Evolutionary conservation across 2,329 filamentous ascomycete genomes (phyloP).

Genomic region (Whalleya microplaca): DNA sequence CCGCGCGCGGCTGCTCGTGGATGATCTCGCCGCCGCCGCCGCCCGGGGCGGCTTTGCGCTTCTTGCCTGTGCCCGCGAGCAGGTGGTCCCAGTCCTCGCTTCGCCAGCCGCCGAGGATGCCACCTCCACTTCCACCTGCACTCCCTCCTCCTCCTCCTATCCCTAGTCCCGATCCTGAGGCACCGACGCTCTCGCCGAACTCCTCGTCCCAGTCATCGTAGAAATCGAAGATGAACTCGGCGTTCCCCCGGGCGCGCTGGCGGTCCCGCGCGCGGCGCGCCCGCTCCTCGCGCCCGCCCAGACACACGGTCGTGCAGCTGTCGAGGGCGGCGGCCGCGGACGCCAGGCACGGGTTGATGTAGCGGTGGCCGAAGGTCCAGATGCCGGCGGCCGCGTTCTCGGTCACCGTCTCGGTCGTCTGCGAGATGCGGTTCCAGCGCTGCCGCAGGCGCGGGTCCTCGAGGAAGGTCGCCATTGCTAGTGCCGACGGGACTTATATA

Average conservation of each 20-base stretch:
- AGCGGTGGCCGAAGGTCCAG: constrained; percentile 85
- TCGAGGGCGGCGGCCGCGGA: constrained; percentile 69
- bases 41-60: constrained; percentile 19
- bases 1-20: constrained; percentile 35
- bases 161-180: no score
- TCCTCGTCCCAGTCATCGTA: constrained; percentile 94
- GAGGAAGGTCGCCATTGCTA: constrained; percentile 58
- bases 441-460: constrained; percentile 89
- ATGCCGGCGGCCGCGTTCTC: constrained; percentile 90
- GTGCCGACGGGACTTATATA: constrained; percentile 10
- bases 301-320: constrained; percentile 72
- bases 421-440: constrained; percentile 89
- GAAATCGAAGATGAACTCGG: constrained; percentile 92
- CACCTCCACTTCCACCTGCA: constrained; percentile 47
- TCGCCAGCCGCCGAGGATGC: constrained; percentile 71
- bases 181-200: constrained; percentile 44
- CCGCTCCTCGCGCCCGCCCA: constrained; percentile 75
- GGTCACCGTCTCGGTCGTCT: constrained; percentile 88
- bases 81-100: constrained; percentile 85
- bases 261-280: constrained; percentile 70
- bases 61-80: constrained; percentile 67
- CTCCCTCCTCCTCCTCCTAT: no score
- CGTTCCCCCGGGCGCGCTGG: constrained; percentile 59
- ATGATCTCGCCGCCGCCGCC: no score
- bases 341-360: constrained; percentile 79